Percentiles rank a stretch among this genome's conserved stretches.
These are phyloP conservation scores for Gentiana straminea DNA, from an alignment of 257 asterid genomes.

Conservation along the genomic window DNA sequence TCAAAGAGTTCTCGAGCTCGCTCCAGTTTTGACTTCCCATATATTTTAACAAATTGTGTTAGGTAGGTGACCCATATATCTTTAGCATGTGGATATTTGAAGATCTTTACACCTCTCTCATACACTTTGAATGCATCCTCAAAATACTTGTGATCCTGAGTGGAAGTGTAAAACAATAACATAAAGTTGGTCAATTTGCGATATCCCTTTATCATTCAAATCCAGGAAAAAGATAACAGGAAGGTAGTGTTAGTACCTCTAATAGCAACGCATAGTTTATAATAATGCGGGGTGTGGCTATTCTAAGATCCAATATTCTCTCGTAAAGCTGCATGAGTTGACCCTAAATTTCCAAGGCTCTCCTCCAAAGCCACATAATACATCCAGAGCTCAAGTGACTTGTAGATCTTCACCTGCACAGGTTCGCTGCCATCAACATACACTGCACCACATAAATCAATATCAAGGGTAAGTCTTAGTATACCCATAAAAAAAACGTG, in stretches of 20 bases:
- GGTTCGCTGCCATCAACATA: constrained; percentile 92
- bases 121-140: no score
- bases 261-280: constrained; percentile 87
- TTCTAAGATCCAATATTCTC: constrained; percentile 76
- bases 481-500: no score
- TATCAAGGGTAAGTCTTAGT: no score
- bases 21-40: constrained; percentile 83
- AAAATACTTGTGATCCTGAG: no score
- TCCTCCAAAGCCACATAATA: constrained; percentile 97
- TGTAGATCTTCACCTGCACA: constrained; percentile 88
- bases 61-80: no score
- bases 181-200: no score
- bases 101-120: no score
- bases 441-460: constrained; percentile 40
- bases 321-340: constrained; percentile 88
- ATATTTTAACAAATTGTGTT: no score
- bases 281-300: constrained; percentile 94
- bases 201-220: constrained; percentile 10
- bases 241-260: constrained; percentile 41
- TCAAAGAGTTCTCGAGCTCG: constrained; percentile 92
- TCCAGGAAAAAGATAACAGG: neutral
- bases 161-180: no score
- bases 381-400: constrained; percentile 85
- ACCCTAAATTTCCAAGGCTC: constrained; percentile 75
- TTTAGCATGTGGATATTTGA: no score